Percentiles rank a stretch among this genome's conserved stretches.
Evolutionary conservation across 257 asterid genomes (phyloP).

Genomic region (Capsicum pubescens): DNA sequence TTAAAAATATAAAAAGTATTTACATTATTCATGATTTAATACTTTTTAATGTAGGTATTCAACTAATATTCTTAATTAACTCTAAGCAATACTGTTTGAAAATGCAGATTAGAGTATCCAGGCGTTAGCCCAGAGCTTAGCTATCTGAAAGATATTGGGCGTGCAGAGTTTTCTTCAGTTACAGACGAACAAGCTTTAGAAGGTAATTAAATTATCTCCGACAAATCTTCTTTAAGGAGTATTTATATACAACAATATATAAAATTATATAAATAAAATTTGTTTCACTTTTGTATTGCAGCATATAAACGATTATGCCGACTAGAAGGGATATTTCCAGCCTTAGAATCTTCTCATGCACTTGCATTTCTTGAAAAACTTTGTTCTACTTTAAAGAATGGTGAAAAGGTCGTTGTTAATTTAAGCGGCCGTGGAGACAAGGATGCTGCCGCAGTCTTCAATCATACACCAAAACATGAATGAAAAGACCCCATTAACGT

Average conservation of each 20-base stretch:
- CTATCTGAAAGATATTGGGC: slow-evolving; percentile 70
- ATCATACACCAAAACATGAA: slow-evolving; percentile 31
- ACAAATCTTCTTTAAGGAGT: neutral
- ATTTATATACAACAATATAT: neutral
- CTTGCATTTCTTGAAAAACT: slow-evolving; percentile 67
- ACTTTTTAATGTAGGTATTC: neutral
- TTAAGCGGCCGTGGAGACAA: slow-evolving; percentile 84
- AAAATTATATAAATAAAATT: neutral
- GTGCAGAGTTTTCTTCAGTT: slow-evolving; percentile 58
- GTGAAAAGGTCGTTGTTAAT: slow-evolving; percentile 71
- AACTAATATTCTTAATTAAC: neutral
- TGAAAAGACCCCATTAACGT: neutral
- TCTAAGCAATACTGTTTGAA: neutral
- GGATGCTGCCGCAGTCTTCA: slow-evolving; percentile 55
- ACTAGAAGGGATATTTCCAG: slow-evolving; percentile 77
- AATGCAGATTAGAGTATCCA: slow-evolving; percentile 72
- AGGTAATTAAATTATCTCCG: slow-evolving; percentile 45
- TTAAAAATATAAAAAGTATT: too few species aligned
- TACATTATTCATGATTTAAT: neutral
- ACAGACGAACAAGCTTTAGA: slow-evolving; percentile 74
- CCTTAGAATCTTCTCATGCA: slow-evolving; percentile 81
- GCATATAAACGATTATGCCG: slow-evolving; percentile 58
- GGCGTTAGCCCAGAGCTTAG: slow-evolving; percentile 82
- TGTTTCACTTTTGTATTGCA: slow-evolving; percentile 30
- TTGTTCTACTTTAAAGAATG: slow-evolving; percentile 54